Conservation (phyloP, 805 yeast species). For the Cyberlindnera sargentensis region DNA sequence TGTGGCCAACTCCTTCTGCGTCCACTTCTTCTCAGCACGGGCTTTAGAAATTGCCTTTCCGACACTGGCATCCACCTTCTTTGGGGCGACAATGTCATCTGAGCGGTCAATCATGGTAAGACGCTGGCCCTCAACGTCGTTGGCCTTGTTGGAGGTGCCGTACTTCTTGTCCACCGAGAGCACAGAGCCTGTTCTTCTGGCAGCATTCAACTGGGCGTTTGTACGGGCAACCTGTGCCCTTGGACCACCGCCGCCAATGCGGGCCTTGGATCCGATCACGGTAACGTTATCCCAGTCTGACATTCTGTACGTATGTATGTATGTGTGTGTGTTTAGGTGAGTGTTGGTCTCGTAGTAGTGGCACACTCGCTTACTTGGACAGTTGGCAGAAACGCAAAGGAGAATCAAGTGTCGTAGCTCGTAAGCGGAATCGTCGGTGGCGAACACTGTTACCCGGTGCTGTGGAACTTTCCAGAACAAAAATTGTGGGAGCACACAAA, state of each 20-base stretch:
- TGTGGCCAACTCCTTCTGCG: slow-evolving; percentile 96
- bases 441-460: no score
- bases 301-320: slow-evolving; percentile 21
- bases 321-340: background rate
- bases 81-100: slow-evolving; percentile 88
- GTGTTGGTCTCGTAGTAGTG: no score
- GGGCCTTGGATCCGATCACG: slow-evolving; percentile 81
- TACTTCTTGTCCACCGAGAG: slow-evolving; percentile 92
- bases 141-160: slow-evolving; percentile 50
- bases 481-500: background rate
- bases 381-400: no score
- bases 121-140: slow-evolving; percentile 89
- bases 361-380: no score
- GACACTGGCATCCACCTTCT: slow-evolving; percentile 75
- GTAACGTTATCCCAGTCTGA: slow-evolving; percentile 93
- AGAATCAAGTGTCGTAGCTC: no score
- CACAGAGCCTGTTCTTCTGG: slow-evolving; percentile 87
- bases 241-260: slow-evolving; percentile 86
- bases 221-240: slow-evolving; percentile 78
- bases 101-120: slow-evolving; percentile 89
- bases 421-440: no score
- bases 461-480: no score
- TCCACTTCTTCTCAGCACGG: slow-evolving; percentile 78
- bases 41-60: slow-evolving; percentile 84
- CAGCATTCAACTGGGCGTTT: slow-evolving; percentile 76